These are phyloP conservation scores for Pistacia integerrima DNA, from an alignment of 345 rosid genomes.

Conservation along the genomic window DNA sequence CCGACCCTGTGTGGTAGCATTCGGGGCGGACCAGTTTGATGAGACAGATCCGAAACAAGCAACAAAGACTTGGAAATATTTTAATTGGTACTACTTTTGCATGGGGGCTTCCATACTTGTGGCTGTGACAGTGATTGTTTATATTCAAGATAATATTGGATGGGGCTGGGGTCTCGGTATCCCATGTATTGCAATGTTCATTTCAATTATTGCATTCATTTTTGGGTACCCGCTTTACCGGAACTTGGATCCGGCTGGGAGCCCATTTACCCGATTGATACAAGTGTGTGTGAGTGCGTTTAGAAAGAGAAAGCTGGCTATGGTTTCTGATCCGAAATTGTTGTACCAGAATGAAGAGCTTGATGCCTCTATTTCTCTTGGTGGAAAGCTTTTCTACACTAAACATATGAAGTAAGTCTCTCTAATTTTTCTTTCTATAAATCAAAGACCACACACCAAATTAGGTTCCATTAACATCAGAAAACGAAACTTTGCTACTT, in stretches of 20 bases:
- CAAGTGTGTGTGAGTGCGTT: conserved; percentile 73
- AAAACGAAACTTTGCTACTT: too few relatives aligned
- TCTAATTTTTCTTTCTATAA: not conserved
- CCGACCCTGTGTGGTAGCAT: conserved; percentile 78
- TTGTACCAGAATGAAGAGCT: conserved; percentile 67
- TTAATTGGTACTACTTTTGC: conserved; percentile 87
- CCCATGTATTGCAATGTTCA: conserved; percentile 70
- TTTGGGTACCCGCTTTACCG: conserved; percentile 72
- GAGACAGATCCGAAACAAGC: conserved; percentile 68
- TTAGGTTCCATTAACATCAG: too few relatives aligned
- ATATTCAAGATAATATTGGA: conserved; percentile 79
- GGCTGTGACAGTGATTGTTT: conserved; percentile 78
- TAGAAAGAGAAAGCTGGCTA: conserved; percentile 58
- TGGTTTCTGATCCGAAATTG: conserved; percentile 42
- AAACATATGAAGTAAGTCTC: conserved; percentile 55
- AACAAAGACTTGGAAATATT: conserved; percentile 68
- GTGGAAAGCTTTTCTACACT: conserved; percentile 64
- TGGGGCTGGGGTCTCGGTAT: conserved; percentile 91
- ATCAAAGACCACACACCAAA: too few relatives aligned
- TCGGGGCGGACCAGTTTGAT: conserved; percentile 87
- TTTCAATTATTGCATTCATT: conserved; percentile 55
- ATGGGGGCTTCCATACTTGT: conserved; percentile 74
- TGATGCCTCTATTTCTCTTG: conserved; percentile 73
- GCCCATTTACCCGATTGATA: conserved; percentile 83
- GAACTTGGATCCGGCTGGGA: conserved; percentile 76